Percentiles rank a stretch among this genome's conserved stretches.
Evolutionary conservation across 768 basidiomycete genomes (phyloP).

Genomic region (Exidia glandulosa): DNA sequence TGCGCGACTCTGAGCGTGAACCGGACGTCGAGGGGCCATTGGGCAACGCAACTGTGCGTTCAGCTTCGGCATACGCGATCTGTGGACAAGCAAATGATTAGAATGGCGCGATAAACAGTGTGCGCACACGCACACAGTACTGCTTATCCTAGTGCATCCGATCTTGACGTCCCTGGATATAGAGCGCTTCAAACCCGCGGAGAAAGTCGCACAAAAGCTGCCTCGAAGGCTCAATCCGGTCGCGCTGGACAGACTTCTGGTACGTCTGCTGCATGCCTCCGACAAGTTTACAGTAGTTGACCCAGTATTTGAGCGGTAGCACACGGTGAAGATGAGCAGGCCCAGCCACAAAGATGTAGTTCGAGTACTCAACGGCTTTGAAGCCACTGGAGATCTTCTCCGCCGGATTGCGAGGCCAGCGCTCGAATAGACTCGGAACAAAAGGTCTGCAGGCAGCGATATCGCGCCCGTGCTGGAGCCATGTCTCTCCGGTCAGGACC

Average conservation of each 20-base stretch:
- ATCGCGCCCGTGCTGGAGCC: slow-evolving; percentile 13
- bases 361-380: slow-evolving; percentile 25
- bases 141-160: not conserved
- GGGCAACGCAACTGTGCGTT: no score
- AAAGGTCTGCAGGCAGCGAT: not conserved
- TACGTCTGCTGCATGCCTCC: slow-evolving; percentile 13
- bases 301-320: slow-evolving; percentile 11
- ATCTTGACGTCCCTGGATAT: not conserved
- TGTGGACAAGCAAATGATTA: no score
- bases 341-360: slow-evolving; percentile 19
- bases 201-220: not conserved
- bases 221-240: not conserved
- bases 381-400: slow-evolving; percentile 31
- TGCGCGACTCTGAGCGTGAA: no score
- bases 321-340: not conserved
- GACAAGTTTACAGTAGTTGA: slow-evolving; percentile 24
- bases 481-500: slow-evolving; percentile 14
- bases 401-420: slow-evolving; percentile 29
- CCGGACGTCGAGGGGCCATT: no score
- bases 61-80: no score
- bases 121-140: no score
- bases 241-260: slow-evolving; percentile 10
- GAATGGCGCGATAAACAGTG: no score
- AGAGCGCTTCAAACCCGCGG: not conserved
- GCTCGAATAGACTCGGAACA: slow-evolving; percentile 11